Conservation (phyloP, 192 early-diverging fungal species). For the Backusella sp. region DNA sequence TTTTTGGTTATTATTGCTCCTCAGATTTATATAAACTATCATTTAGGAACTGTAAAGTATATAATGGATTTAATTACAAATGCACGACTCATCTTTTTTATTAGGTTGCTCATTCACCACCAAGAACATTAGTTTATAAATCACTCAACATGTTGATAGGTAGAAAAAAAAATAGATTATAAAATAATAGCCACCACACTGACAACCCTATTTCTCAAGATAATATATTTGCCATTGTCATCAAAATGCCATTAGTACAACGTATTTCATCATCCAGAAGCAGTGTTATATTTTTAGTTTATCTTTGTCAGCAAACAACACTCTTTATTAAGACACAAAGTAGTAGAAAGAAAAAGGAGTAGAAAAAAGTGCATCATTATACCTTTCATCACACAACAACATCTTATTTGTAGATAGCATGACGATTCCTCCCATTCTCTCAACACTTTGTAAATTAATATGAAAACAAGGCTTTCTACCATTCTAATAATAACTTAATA, state of each 20-base stretch:
- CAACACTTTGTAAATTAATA: too few relatives aligned
- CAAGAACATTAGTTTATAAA: slow-evolving; percentile 92
- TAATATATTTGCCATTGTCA: slow-evolving; percentile 89
- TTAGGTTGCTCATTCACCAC: slow-evolving; percentile 87
- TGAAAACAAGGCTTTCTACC: too few relatives aligned
- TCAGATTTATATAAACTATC: slow-evolving; percentile 94
- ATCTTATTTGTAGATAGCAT: not conserved
- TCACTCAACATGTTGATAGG: slow-evolving; percentile 58
- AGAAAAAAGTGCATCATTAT: not conserved
- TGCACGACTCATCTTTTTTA: not conserved
- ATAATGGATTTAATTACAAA: not conserved
- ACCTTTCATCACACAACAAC: not conserved
- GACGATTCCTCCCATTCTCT: too few relatives aligned
- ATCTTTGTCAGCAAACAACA: slow-evolving; percentile 78
- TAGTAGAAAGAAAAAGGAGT: not conserved
- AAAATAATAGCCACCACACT: too few relatives aligned
- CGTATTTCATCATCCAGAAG: slow-evolving; percentile 79
- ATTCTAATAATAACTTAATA: too few relatives aligned
- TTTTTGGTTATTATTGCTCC: slow-evolving; percentile 75
- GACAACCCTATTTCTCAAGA: slow-evolving; percentile 33
- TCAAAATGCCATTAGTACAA: slow-evolving; percentile 90
- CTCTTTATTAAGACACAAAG: slow-evolving; percentile 46
- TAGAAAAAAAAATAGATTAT: not conserved
- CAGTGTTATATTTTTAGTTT: slow-evolving; percentile 84
- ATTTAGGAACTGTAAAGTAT: slow-evolving; percentile 55